Base-by-base conservation (phyloP, 345 rosid species). In the Arabis alpina region DNA sequence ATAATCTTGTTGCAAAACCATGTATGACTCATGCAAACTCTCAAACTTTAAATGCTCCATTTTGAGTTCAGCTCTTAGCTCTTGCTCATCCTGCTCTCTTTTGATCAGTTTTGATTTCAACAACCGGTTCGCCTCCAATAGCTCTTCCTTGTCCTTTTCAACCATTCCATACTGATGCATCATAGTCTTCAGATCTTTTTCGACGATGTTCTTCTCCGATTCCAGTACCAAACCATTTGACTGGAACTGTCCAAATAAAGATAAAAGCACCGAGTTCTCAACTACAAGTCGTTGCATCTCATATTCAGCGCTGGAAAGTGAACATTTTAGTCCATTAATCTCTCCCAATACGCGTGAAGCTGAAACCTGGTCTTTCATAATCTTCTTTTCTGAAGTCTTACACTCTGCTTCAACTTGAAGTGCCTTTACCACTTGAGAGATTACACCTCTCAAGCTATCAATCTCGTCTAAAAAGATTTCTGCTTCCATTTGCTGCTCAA, bases 261-360 rank as follows among this genome's bases (percentile, higher is more conserved):
- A 82, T 50, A 83, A 72, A 30, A 91, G 70, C 77, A 94, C 87
- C 0, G 82, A 81, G 79, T 94, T 94, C 85, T 91, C 99, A 66
- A 89, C 79, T 42, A 83, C 69, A 60, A 89, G 79, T 57, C 74
- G 71, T 34, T 87, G 91, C 77, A 70, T 86, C 77, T 87, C 95
- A 62, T 87, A 91, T 71, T 80, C 81, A 51, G 77, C 78, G 32
- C 34, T 76, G 51, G 72, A 76, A 57, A 84, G 76, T 30, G 85
- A 91, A 56, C 79, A 23, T 75, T 86, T 94, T 7, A 91, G 68
- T 43, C 78, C 73, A 73, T 80, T 76, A 10, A 94, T 80, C 66
- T 81, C 73, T 60, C 77, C 82, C 80, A 94, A 45, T 48, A 87
- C 82, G 70, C 23, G 77, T 4, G 85, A 72, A 68, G 87, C 65